These are phyloP conservation scores for Lentinula edodes DNA, from an alignment of 768 basidiomycete genomes.

Conservation along the genomic window DNA sequence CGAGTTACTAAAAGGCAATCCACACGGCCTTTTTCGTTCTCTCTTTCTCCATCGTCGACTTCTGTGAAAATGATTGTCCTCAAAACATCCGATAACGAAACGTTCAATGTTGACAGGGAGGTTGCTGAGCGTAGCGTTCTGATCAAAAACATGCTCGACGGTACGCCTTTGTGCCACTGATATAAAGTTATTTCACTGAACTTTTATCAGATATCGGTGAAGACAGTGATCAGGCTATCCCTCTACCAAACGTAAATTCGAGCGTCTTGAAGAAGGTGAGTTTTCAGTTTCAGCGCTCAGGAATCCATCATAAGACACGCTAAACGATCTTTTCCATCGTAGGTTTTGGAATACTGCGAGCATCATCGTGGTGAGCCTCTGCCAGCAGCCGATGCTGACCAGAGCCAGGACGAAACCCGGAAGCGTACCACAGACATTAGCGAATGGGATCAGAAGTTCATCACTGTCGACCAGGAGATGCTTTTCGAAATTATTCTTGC, in stretches of 20 bases:
- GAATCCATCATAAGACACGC: neutral
- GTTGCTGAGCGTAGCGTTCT: slow-evolving; percentile 94
- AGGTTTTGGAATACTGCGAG: slow-evolving; percentile 99
- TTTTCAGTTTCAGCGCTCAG: neutral
- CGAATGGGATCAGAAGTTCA: slow-evolving; percentile 99
- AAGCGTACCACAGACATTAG: slow-evolving; percentile 98
- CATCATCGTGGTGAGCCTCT: slow-evolving; percentile 98
- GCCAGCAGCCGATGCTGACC: slow-evolving; percentile 76
- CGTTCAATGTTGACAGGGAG: slow-evolving; percentile 88
- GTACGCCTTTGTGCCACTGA: slow-evolving; percentile 31
- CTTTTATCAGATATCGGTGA: slow-evolving; percentile 77
- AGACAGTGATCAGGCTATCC: slow-evolving; percentile 82
- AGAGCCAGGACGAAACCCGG: slow-evolving; percentile 87
- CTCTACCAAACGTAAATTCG: slow-evolving; percentile 90
- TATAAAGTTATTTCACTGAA: slow-evolving; percentile 7
- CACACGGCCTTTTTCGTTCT: slow-evolving; percentile 1
- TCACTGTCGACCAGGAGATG: slow-evolving; percentile 99
- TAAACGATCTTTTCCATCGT: neutral
- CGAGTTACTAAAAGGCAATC: neutral
- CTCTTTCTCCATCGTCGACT: slow-evolving; percentile 7
- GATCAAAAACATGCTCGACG: slow-evolving; percentile 99
- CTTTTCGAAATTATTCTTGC: slow-evolving; percentile 99
- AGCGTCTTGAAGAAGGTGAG: slow-evolving; percentile 88
- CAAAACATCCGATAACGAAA: slow-evolving; percentile 93
- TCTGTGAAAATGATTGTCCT: slow-evolving; percentile 67